phyloP scores from a whole-genome alignment of 2,329 filamentous ascomycete species.

The Cytospora chrysosperma region DNA sequence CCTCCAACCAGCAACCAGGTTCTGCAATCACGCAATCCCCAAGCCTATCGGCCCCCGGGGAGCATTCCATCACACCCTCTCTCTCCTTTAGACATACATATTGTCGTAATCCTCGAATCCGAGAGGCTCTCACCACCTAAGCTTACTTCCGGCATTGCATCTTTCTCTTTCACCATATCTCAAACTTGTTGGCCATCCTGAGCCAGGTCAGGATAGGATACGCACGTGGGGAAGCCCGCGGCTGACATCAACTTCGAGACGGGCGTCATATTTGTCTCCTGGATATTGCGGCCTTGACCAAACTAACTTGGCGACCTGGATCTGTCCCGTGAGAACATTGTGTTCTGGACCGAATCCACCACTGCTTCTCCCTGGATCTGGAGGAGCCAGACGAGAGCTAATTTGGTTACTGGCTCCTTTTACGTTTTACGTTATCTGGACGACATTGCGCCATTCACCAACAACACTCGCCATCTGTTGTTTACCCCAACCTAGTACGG shows the following conservation, averaged over 20 bases:
- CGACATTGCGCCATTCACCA: constrained; percentile 24
- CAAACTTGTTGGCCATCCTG: constrained; percentile 2
- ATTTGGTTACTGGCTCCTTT: neutral
- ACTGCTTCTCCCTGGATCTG: neutral
- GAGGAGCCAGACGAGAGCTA: constrained; percentile 2
- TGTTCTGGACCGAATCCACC: constrained; percentile 1
- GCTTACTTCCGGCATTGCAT: constrained; percentile 7
- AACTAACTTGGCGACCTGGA: neutral
- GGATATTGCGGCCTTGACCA: neutral
- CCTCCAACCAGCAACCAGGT: neutral
- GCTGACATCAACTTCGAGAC: neutral
- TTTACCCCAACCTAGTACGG: constrained; percentile 1
- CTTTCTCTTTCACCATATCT: constrained; percentile 14
- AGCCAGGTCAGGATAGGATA: constrained; percentile 4
- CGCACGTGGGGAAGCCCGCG: constrained; percentile 5
- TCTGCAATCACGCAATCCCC: constrained; percentile 30
- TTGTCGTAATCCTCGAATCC: constrained; percentile 19
- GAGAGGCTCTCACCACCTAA: constrained; percentile 15
- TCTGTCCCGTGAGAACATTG: neutral
- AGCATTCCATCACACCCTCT: constrained; percentile 20
- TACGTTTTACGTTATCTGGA: neutral
- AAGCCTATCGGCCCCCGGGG: constrained; percentile 18
- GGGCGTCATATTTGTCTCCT: neutral
- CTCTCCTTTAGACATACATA: constrained; percentile 22
- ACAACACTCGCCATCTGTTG: constrained; percentile 20